Conservation (phyloP, 768 basidiomycete species). For the Tricholoma sp. region DNA sequence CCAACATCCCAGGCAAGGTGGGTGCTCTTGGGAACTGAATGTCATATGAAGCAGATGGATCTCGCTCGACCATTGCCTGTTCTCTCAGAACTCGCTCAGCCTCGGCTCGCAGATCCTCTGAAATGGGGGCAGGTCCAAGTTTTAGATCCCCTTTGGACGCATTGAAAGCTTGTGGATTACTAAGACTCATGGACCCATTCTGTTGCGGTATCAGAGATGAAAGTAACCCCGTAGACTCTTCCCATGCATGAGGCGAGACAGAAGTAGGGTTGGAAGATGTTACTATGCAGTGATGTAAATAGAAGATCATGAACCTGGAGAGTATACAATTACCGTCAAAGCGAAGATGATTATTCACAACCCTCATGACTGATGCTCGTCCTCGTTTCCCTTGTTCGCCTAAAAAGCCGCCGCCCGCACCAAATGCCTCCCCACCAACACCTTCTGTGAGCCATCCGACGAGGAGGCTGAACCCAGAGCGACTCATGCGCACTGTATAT, state of each 20-base stretch:
- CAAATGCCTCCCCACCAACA: constrained; percentile 78
- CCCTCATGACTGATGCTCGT: constrained; percentile 84
- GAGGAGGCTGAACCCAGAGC: constrained; percentile 86
- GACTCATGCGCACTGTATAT: constrained; percentile 84
- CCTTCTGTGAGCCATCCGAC: constrained; percentile 97
- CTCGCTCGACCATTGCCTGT: constrained; percentile 71
- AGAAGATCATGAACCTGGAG: constrained; percentile 6
- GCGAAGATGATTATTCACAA: constrained; percentile 89
- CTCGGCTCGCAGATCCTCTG: constrained; percentile 78
- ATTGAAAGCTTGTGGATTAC: constrained; percentile 74
- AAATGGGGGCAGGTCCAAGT: constrained; percentile 75
- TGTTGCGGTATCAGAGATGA: constrained; percentile 70
- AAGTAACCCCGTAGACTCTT: constrained; percentile 81
- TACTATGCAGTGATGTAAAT: constrained; percentile 40
- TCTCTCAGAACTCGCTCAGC: constrained; percentile 77
- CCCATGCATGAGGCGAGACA: constrained; percentile 65
- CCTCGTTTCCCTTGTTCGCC: constrained; percentile 83
- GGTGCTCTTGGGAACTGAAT: constrained; percentile 47
- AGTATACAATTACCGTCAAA: constrained; percentile 67
- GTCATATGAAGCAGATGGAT: constrained; percentile 64
- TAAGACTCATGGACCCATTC: constrained; percentile 40
- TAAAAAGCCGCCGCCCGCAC: constrained; percentile 71
- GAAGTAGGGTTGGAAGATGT: constrained; percentile 65
- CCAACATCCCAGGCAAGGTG: constrained; percentile 47
- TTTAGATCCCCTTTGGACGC: constrained; percentile 72